phyloP scores from a whole-genome alignment of 2,329 filamentous ascomycete genomes.

The Alternaria sp. region DNA sequence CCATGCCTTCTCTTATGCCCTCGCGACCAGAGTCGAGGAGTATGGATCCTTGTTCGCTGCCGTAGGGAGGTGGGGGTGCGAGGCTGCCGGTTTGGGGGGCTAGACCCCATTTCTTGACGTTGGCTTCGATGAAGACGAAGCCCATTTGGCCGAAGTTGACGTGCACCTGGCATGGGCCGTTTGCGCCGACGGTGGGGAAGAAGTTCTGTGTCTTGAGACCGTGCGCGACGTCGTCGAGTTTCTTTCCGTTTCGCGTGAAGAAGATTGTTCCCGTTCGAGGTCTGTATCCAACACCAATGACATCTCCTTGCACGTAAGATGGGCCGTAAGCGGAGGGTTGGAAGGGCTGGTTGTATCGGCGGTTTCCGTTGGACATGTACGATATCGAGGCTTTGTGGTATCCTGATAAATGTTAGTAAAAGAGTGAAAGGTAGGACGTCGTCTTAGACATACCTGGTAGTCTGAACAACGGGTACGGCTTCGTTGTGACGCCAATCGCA shows the following conservation, averaged over 20 bases:
- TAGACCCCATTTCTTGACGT: constrained; percentile 99
- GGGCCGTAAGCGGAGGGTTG: constrained; percentile 79
- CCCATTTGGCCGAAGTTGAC: constrained; percentile 98
- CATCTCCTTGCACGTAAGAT: constrained; percentile 87
- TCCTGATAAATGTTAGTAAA: constrained; percentile 59
- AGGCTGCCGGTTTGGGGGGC: constrained; percentile 95
- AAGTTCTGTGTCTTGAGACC: constrained; percentile 95
- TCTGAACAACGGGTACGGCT: constrained; percentile 94
- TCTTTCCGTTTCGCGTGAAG: constrained; percentile 98
- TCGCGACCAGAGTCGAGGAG: constrained; percentile 80
- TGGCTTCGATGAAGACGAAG: constrained; percentile 98
- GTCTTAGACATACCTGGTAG: constrained; percentile 73
- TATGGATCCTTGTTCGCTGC: constrained; percentile 95
- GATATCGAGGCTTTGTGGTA: constrained; percentile 93
- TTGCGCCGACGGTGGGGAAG: constrained; percentile 96
- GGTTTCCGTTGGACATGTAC: constrained; percentile 85
- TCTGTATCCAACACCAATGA: constrained; percentile 93
- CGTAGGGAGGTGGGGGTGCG: constrained; percentile 93
- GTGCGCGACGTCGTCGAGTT: constrained; percentile 91
- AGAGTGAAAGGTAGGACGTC: neutral
- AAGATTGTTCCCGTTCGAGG: constrained; percentile 94
- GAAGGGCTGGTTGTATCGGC: constrained; percentile 94
- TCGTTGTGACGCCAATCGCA: constrained; percentile 93
- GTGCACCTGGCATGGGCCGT: constrained; percentile 88
- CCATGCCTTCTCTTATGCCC: constrained; percentile 60